Evolutionary conservation across 108 stramenopile genomes (phyloP), one percentile per base, ranked within the genome.

Genomic region (Cyclotella baltica): DNA sequence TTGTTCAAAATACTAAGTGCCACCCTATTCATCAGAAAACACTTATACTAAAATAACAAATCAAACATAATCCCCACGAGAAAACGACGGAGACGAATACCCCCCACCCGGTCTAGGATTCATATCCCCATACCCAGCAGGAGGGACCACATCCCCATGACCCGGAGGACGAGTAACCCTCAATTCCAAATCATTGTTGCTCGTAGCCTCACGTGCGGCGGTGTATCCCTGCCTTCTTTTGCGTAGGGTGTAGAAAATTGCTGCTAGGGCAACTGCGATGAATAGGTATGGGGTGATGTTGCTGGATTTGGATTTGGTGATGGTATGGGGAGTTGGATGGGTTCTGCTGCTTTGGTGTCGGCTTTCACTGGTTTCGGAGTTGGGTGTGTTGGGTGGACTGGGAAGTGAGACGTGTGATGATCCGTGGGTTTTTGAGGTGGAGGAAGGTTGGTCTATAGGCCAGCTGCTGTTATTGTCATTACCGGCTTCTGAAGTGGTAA

Each of bases 161-260:
- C 57, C 47, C 15, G 36, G 56, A n/a, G 75, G 66, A 34, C 57
- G 55, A 13, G 53, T 37, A 30, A 67, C 75, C 31, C 23, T 22
- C 43, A 76, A 48, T 67, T 76, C 75, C 18, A 76, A 66, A 58
- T 76, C 75, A 58, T 76, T 58, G 30, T 30, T 72, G 0, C 20
- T 22, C 33, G 33, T 22, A 20, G 28, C 34, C 22, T 72, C 71
- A 38, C 69, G 53, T 4, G 69, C 51, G 11, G 53, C 22, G n/a
- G 35, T 48, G 25, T 70, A 70, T 29, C 53, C 69, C 34, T 36
- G 43, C 48, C 58, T 25, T 0, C 55, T 37, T 0, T 3, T 47
- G 0, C 66, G 61, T 16, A 76, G 38, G 30, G 25, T 52, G 25
- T 20, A 50, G 23, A 48, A 62, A 30, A 47, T 36, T 20, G 52